A percentile compares a stretch with the other conserved stretches of the same genome.
Evolutionary conservation across 495 filamentous ascomycete species (phyloP).

Genomic region (Hypoxylon lienhwacheense): DNA sequence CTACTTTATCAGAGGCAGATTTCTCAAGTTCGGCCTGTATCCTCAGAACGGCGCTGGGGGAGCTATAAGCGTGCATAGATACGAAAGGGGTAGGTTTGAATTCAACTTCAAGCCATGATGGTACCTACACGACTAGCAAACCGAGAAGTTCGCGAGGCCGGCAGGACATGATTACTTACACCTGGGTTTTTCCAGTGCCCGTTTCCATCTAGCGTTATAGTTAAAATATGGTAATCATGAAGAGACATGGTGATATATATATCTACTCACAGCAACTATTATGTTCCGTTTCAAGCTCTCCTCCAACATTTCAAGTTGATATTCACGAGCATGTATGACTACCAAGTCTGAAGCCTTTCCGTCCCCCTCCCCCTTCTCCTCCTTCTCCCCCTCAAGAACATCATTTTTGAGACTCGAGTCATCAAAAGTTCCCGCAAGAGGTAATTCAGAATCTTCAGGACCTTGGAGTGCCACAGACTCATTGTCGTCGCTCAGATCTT

Average conservation of each 20-base stretch:
- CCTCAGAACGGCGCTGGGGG: slow-evolving; percentile 73
- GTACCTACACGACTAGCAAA: background rate
- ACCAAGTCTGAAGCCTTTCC: no score
- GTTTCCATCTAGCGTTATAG: slow-evolving; percentile 75
- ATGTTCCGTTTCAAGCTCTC: slow-evolving; percentile 77
- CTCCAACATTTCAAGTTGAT: slow-evolving; percentile 91
- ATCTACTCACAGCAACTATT: slow-evolving; percentile 71
- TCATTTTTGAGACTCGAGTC: background rate
- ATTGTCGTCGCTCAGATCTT: slow-evolving; percentile 5
- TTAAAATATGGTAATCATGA: slow-evolving; percentile 1
- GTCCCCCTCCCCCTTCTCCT: no score
- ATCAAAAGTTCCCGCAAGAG: background rate
- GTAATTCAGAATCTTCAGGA: background rate
- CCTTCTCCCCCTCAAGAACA: background rate
- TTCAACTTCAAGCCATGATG: background rate
- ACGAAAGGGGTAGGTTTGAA: background rate
- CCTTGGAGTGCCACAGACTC: background rate
- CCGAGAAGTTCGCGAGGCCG: background rate
- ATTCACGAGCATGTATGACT: slow-evolving; percentile 61
- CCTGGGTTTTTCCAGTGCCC: slow-evolving; percentile 87
- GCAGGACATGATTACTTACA: slow-evolving; percentile 58
- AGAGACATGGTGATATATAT: slow-evolving; percentile 23
- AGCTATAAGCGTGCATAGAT: slow-evolving; percentile 8
- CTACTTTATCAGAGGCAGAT: slow-evolving; percentile 60
- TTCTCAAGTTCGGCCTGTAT: slow-evolving; percentile 75